Evolutionary conservation across 768 basidiomycete genomes (phyloP).

Genomic region (Cystoderma amianthinum): DNA sequence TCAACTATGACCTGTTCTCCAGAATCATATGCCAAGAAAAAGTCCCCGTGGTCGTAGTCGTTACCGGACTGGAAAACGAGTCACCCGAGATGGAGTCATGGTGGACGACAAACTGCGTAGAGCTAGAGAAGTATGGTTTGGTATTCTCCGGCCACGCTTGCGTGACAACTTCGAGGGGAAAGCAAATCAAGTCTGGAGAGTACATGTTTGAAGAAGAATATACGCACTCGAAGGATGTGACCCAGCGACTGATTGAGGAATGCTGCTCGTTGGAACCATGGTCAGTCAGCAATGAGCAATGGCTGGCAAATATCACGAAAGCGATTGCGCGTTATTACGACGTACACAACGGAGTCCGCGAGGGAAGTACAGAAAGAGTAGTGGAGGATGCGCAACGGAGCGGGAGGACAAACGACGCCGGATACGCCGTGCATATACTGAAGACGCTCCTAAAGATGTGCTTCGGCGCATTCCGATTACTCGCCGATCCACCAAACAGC

Average conservation of each 20-base stretch:
- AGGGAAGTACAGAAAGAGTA: too few relatives aligned
- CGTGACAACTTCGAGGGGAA: conserved; percentile 13
- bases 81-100: conserved; percentile 27
- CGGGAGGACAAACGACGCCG: too few relatives aligned
- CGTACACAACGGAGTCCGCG: neutral
- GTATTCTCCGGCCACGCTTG: conserved; percentile 27
- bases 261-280: neutral
- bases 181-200: conserved; percentile 8
- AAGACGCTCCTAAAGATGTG: too few relatives aligned
- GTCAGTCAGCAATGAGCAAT: neutral
- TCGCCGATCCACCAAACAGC: too few relatives aligned
- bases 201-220: conserved; percentile 15
- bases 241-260: conserved; percentile 6
- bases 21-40: conserved; percentile 24
- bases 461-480: too few relatives aligned
- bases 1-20: conserved; percentile 30
- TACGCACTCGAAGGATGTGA: conserved; percentile 7
- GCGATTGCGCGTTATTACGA: neutral
- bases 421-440: too few relatives aligned
- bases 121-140: conserved; percentile 20
- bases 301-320: neutral
- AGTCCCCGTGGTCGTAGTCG: conserved; percentile 27
- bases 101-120: conserved; percentile 24
- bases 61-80: conserved; percentile 23
- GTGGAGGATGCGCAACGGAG: too few relatives aligned